Percentiles rank a stretch among this genome's conserved stretches.
Evolutionary conservation across 768 basidiomycete species (phyloP).

Genomic region (Boletus fagicola): DNA sequence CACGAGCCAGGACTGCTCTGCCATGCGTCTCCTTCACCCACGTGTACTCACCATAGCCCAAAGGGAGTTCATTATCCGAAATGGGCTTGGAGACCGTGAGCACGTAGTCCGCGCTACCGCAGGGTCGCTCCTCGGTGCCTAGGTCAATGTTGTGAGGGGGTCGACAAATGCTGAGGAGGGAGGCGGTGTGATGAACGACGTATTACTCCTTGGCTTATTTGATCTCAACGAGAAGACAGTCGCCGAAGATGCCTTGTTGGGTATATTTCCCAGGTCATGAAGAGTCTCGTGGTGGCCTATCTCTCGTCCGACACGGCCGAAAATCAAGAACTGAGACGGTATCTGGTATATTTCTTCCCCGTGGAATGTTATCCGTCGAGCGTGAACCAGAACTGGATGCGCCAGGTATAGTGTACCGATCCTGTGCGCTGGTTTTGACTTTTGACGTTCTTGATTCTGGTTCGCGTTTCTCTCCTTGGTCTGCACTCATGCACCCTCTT

Average conservation of each 20-base stretch:
- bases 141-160: conserved; percentile 63
- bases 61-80: conserved; percentile 71
- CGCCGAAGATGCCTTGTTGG: conserved; percentile 72
- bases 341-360: conserved; percentile 82
- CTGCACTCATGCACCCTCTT: too few relatives aligned
- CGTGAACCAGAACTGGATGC: conserved; percentile 71
- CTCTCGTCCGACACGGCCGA: conserved; percentile 76
- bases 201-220: conserved; percentile 56
- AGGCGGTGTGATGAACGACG: conserved; percentile 34
- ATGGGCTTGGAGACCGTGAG: conserved; percentile 88
- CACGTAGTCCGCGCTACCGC: conserved; percentile 68
- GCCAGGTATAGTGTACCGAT: conserved; percentile 33
- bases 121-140: conserved; percentile 64
- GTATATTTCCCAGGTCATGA: conserved; percentile 61
- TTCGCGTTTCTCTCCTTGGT: background rate
- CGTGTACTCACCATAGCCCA: conserved; percentile 64
- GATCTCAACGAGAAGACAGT: conserved; percentile 57
- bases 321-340: conserved; percentile 85
- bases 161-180: conserved; percentile 36
- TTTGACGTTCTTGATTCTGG: background rate
- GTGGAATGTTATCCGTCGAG: conserved; percentile 82
- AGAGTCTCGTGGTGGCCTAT: conserved; percentile 56
- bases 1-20: too few relatives aligned
- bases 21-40: conserved; percentile 53
- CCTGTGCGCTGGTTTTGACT: background rate